These are phyloP conservation scores for Lecanicillium sp. DNA, from an alignment of 2,329 filamentous ascomycete species.

Conservation along the genomic window DNA sequence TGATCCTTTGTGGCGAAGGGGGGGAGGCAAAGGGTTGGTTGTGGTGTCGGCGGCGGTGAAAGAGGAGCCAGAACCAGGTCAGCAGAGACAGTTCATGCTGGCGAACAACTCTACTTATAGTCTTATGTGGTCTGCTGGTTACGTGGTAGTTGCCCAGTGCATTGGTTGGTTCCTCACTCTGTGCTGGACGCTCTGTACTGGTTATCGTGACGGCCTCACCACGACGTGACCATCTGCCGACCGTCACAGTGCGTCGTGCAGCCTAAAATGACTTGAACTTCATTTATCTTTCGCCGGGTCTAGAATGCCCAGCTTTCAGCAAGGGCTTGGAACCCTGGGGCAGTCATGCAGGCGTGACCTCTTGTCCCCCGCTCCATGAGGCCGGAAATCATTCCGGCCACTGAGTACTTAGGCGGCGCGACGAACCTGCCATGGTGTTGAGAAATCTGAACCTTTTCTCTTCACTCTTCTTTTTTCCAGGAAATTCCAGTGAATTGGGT, in stretches of 20 bases:
- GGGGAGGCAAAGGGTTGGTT: conserved; percentile 1
- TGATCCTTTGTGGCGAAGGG: not conserved
- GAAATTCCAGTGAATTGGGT: conserved; percentile 3
- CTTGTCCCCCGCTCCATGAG: conserved; percentile 25
- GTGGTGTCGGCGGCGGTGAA: not conserved
- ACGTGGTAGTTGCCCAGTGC: too few relatives aligned
- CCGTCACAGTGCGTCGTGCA: not conserved
- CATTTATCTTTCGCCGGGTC: conserved; percentile 8
- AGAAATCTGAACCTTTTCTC: conserved; percentile 11
- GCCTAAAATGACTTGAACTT: not conserved
- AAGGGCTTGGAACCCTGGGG: conserved; percentile 11
- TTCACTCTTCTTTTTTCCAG: conserved; percentile 13
- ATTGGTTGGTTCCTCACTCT: too few relatives aligned
- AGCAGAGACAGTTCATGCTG: not conserved
- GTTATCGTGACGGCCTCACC: conserved; percentile 10
- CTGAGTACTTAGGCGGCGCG: conserved; percentile 39
- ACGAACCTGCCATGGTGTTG: conserved; percentile 19
- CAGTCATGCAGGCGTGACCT: conserved; percentile 6
- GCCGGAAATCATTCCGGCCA: conserved; percentile 46
- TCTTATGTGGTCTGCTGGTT: too few relatives aligned
- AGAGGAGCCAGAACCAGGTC: not conserved
- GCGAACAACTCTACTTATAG: too few relatives aligned
- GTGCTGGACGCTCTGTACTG: not conserved
- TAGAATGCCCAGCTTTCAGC: conserved; percentile 4
- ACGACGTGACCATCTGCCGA: conserved; percentile 1